Evolutionary conservation across 441 rosid species (phyloP).

Genomic region (Codiaeum variegatum): DNA sequence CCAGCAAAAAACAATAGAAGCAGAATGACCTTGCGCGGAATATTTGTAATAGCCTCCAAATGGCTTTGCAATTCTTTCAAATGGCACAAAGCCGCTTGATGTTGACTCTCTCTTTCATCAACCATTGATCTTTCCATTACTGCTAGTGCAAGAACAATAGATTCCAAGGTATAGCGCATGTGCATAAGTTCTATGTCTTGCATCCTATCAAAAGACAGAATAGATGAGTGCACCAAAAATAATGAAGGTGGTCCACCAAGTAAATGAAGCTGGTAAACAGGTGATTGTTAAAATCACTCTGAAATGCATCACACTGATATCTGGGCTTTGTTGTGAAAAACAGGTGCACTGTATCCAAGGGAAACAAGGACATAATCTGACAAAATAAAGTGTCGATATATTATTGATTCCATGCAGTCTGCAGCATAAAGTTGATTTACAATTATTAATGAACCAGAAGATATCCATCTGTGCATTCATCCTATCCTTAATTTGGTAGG

Average conservation of each 20-base stretch:
- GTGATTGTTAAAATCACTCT: not conserved
- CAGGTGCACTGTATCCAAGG: not conserved
- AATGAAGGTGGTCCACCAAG: conserved; percentile 3
- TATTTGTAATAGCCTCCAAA: conserved; percentile 69
- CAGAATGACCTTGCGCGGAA: conserved; percentile 75
- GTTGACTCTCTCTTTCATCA: conserved; percentile 48
- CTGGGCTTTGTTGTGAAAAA: not conserved
- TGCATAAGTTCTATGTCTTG: conserved; percentile 96
- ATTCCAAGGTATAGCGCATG: conserved; percentile 94
- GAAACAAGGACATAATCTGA: not conserved
- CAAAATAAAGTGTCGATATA: not conserved
- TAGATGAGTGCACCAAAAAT: conserved; percentile 10
- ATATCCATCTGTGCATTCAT: not conserved
- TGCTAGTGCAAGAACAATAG: conserved; percentile 74
- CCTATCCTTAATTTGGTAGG: not conserved
- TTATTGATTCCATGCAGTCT: not conserved
- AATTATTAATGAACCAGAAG: not conserved
- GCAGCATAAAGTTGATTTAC: not conserved
- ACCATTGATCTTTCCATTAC: conserved; percentile 53
- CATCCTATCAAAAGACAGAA: conserved; percentile 44
- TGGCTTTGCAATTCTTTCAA: conserved; percentile 74
- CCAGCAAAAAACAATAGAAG: conserved; percentile 4
- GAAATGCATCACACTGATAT: not conserved
- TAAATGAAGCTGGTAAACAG: not conserved
- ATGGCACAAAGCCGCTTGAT: conserved; percentile 54